Conservation (phyloP, 768 basidiomycete species). For the Xerocomellus amylosporus region DNA sequence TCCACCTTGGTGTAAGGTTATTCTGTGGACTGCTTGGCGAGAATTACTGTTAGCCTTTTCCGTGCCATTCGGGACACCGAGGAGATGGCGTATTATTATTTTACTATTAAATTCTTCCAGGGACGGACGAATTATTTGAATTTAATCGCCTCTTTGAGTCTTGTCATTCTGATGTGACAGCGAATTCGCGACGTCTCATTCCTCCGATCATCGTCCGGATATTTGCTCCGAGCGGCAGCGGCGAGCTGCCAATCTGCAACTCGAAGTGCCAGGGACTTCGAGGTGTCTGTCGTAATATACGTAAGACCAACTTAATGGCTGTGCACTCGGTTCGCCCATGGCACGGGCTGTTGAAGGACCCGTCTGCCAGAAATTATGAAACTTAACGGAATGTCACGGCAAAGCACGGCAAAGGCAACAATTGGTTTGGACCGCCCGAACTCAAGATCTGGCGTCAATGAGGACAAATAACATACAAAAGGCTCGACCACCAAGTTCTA, state of each 20-base stretch:
- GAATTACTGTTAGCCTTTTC: neutral
- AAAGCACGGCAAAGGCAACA: constrained; percentile 10
- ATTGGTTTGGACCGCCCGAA: constrained; percentile 15
- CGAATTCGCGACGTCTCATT: no score
- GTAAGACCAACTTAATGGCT: neutral
- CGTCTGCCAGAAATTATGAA: constrained; percentile 1
- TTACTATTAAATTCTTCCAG: neutral
- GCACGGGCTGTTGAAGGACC: neutral
- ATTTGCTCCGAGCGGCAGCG: neutral
- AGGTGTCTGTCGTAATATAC: neutral
- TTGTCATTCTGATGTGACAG: neutral
- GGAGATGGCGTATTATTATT: no score
- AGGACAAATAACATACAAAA: constrained; percentile 36
- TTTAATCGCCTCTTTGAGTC: neutral
- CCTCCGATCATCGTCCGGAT: no score
- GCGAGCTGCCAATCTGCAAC: no score
- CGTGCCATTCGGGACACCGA: neutral
- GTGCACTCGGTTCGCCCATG: neutral
- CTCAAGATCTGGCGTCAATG: constrained; percentile 28
- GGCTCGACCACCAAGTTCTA: neutral
- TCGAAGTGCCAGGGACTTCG: neutral
- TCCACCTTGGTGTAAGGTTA: no score
- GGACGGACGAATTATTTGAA: neutral
- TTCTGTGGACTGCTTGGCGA: no score
- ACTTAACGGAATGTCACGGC: constrained; percentile 21